Base-by-base conservation (phyloP, 768 basidiomycete genomes). In the Lentinula aciculospora region DNA sequence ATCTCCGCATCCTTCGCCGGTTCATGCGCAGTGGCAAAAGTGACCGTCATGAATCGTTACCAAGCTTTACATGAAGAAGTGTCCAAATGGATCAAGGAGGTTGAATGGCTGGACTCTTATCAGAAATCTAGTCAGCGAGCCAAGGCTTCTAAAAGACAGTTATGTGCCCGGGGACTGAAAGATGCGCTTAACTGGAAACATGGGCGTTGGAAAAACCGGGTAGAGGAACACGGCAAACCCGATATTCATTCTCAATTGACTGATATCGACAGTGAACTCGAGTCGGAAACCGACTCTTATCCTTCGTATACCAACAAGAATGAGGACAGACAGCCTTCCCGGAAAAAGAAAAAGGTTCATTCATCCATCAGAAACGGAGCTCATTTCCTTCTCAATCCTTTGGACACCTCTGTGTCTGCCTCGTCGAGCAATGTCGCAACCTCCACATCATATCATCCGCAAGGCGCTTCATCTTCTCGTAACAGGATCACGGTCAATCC, bases 71-170 rank as follows among this genome's bases (percentile, higher is more conserved):
- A 84, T 64, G 83, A 87, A 63, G 69, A 80, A 56, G 70, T 91
- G 31, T 78, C 78, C 34, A 71, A 76, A 56, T 83, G 82, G 77
- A 80, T 84, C 27, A 73, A 78, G 49, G 78, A 81, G n/a, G 75
- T 92, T 3, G 87, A 88, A 4, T 93, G 90, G 91, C 73, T 91
- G 10, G 78, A 83, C 60, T 78, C 81, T 46, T 84, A 84, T 60
- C 68, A 74, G 10, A 62, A 59, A 48, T 68, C 62, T 68, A 78
- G 71, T 61, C 69, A 72, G 45, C 81, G 85, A 0, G 80, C 85
- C 15, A 86, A 83, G 64, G 71, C 81, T 40, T 71, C 86, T 10
- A 86, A 84, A 66, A 78, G 88, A n/a, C 67, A 75, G 34, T 69
- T 88, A 49, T 83, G 87, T 53, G 86, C 87, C 31, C 80, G 81